Base-by-base conservation (phyloP, 129 eudicot species). In the Deinandra increscens region DNA sequence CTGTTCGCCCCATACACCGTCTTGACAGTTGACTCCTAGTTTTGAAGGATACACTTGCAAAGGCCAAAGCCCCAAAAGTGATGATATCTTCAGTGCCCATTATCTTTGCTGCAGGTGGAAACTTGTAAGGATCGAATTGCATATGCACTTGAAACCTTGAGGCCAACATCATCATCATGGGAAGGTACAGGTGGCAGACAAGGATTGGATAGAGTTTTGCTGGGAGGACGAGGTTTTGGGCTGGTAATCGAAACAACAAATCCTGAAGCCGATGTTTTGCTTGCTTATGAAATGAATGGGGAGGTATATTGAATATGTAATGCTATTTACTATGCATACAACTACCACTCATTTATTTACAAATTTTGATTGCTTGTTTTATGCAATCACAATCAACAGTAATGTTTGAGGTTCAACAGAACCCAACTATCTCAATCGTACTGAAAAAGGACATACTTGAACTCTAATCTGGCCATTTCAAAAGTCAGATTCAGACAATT, bases 231-330 rank as follows among this genome's bases (percentile, higher is more conserved):
- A 64, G 98, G 98, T 46, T 92, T 92, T 80, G 98, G 98, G 60
- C 74, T 75, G 22, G 91, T 93, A 77, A 79, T 66, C 69, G 95
- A 85, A 70, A 97, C 97, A 73, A 89, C 97, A 67, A 82, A 93
- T 81, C 98, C 95, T 4, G 90, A 83, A 64, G 95, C 97, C 75
- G 97, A 93, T 87, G 99, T 93, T 63, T 78, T 93, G 53, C 90
- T 93, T 68, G 97, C 97, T 56, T 93, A 93, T 74, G 99, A 93
- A 80, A 93, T 93, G 97, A 93, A 93, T 54, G 99, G 97, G 67
- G 84, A 93, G 97, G 98, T 89, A 88, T 74, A 49, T 64, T 6
- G 8, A 43, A 15, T 15, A 42, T 19, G 4, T 48, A 33, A 72
- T 33, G 17, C 43, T 60, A 60, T 14, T 33, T 60, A 6, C n/a